Evolutionary conservation across 768 basidiomycete genomes (phyloP).

Genomic region (Cystobasidium ongulense): DNA sequence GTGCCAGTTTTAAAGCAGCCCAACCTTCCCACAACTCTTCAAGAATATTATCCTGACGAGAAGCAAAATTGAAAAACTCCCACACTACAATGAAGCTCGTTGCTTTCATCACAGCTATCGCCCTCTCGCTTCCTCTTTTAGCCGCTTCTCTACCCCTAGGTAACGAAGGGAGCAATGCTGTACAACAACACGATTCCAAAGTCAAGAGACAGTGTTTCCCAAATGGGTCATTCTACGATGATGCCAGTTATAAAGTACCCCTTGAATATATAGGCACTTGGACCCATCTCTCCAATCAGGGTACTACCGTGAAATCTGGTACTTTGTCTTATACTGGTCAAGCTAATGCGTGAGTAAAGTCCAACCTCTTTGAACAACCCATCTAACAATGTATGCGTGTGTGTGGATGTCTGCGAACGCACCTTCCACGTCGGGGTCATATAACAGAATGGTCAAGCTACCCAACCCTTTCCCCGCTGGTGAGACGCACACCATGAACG

Average conservation of each 20-base stretch:
- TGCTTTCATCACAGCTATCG: not conserved
- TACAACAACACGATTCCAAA: not conserved
- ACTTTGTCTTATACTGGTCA: slow-evolving; percentile 1
- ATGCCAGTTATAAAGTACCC: not conserved
- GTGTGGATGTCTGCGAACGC: not conserved
- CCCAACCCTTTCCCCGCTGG: not conserved
- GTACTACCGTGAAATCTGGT: not conserved
- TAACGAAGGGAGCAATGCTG: not conserved
- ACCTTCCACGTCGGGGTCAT: not conserved
- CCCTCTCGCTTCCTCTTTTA: not conserved
- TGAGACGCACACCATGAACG: not conserved
- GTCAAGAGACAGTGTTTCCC: not conserved
- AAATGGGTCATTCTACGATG: not conserved
- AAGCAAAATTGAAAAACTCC: no score
- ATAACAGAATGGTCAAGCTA: not conserved
- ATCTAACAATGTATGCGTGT: not conserved
- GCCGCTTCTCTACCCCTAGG: not conserved
- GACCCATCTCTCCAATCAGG: slow-evolving; percentile 8
- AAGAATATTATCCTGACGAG: no score
- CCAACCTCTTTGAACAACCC: not conserved
- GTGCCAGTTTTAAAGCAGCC: not conserved
- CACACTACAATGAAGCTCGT: not conserved
- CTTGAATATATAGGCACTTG: not conserved
- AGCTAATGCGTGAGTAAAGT: not conserved
- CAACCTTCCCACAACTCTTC: not conserved